These are phyloP conservation scores for Monascus ruber DNA, from an alignment of 2,329 filamentous ascomycete species.

Conservation along the genomic window DNA sequence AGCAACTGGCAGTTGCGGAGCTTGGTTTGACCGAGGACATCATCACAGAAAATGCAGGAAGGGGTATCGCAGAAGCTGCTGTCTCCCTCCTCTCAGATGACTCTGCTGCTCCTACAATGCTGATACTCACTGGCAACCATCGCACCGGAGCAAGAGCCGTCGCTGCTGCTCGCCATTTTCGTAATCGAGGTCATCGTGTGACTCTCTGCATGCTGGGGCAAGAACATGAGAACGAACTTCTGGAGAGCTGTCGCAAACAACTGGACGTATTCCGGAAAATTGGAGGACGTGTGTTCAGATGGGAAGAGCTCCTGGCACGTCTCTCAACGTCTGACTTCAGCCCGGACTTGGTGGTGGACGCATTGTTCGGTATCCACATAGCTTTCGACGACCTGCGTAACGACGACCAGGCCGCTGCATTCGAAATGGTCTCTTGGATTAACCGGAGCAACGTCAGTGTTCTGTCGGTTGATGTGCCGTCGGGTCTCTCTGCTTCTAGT, in stretches of 20 bases:
- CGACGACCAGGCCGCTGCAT: conserved; percentile 70
- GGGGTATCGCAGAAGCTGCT: conserved; percentile 71
- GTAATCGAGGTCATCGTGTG: conserved; percentile 70
- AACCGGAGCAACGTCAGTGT: conserved; percentile 77
- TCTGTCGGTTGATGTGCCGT: conserved; percentile 81
- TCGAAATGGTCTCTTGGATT: conserved; percentile 86
- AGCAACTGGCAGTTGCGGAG: conserved; percentile 80
- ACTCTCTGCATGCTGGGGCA: conserved; percentile 75
- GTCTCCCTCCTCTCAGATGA: conserved; percentile 56
- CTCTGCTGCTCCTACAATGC: conserved; percentile 45
- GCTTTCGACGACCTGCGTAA: conserved; percentile 80
- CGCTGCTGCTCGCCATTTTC: conserved; percentile 73
- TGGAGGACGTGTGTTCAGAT: conserved; percentile 59
- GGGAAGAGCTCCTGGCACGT: conserved; percentile 45
- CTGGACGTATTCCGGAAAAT: conserved; percentile 74
- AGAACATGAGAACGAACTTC: conserved; percentile 67
- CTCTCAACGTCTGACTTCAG: conserved; percentile 46
- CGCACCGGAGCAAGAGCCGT: conserved; percentile 76
- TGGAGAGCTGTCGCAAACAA: conserved; percentile 71
- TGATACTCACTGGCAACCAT: conserved; percentile 92
- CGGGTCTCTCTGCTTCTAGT: conserved; percentile 69
- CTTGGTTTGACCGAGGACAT: conserved; percentile 79
- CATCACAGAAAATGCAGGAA: conserved; percentile 82
- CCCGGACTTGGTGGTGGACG: conserved; percentile 77
- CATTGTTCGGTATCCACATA: conserved; percentile 72